A percentile compares a stretch with the other conserved stretches of the same genome.
phyloP scores from a whole-genome alignment of 73 alveolate genomes.

The Paramecium sexaurelia region DNA sequence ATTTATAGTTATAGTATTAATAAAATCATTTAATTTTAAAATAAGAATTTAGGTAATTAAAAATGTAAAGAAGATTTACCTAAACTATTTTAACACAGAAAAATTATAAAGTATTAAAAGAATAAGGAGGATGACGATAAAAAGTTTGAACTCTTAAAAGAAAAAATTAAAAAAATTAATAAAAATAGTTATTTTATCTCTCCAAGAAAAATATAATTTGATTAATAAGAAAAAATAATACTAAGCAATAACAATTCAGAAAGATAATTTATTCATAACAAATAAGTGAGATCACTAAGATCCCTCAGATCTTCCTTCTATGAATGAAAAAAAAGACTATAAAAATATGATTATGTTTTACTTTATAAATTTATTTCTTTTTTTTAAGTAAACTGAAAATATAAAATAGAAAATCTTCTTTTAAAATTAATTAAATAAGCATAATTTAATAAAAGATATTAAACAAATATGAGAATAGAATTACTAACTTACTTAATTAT shows the following conservation, averaged over 20 bases:
- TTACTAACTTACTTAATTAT: too few species aligned
- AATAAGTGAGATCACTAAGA: slow-evolving; percentile 11
- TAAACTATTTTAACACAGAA: slow-evolving; percentile 13
- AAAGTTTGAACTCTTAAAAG: not conserved
- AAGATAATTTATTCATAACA: not conserved
- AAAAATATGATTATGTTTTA: not conserved
- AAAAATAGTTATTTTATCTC: slow-evolving; percentile 41
- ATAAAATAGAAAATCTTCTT: too few species aligned
- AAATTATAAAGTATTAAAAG: not conserved
- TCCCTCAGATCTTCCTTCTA: not conserved
- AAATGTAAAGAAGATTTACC: slow-evolving; percentile 1
- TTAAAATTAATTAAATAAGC: too few species aligned
- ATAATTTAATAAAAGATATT: too few species aligned
- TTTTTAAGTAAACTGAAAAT: too few species aligned
- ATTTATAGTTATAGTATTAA: not conserved
- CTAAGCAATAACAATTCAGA: not conserved
- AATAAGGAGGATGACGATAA: not conserved
- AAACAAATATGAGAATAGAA: too few species aligned
- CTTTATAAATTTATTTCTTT: not conserved
- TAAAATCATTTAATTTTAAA: not conserved
- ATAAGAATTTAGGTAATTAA: not conserved
- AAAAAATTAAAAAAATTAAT: slow-evolving; percentile 27
- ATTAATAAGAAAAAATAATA: not conserved
- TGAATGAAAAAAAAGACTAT: not conserved
- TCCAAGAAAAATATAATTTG: slow-evolving; percentile 17